Evolutionary conservation across 2,329 filamentous ascomycete genomes (phyloP).

Genomic region (Fusarium udum): DNA sequence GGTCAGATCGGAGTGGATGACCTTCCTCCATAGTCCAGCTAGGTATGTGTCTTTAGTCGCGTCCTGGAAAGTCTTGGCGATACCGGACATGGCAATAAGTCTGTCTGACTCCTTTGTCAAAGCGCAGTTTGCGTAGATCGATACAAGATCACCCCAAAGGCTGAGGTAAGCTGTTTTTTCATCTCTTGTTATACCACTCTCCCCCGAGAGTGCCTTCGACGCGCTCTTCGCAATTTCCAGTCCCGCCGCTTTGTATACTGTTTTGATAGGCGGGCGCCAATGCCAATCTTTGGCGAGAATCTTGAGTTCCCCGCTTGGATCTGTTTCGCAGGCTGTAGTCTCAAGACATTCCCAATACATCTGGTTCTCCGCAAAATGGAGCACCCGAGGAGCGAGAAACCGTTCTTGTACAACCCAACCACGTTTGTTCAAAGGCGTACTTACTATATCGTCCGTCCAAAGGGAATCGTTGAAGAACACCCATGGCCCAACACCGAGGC

Average conservation of each 20-base stretch:
- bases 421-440: rapidly evolving
- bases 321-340: background rate
- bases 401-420: background rate
- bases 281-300: background rate
- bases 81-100: background rate
- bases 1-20: background rate
- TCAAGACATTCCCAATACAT: background rate
- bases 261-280: background rate
- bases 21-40: rapidly evolving
- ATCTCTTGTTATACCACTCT: background rate
- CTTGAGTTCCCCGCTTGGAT: background rate
- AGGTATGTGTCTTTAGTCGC: background rate
- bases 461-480: background rate
- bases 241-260: background rate
- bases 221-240: background rate
- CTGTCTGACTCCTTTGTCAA: background rate
- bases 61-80: background rate
- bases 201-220: background rate
- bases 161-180: background rate
- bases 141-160: background rate
- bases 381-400: rapidly evolving
- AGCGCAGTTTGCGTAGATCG: background rate
- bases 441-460: background rate
- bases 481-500: rapidly evolving
- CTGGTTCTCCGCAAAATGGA: background rate